Evolutionary conservation across 2,329 filamentous ascomycete genomes (phyloP), one percentile per base, ranked within the genome.

Genomic region (Phaeosphaeria sp.): DNA sequence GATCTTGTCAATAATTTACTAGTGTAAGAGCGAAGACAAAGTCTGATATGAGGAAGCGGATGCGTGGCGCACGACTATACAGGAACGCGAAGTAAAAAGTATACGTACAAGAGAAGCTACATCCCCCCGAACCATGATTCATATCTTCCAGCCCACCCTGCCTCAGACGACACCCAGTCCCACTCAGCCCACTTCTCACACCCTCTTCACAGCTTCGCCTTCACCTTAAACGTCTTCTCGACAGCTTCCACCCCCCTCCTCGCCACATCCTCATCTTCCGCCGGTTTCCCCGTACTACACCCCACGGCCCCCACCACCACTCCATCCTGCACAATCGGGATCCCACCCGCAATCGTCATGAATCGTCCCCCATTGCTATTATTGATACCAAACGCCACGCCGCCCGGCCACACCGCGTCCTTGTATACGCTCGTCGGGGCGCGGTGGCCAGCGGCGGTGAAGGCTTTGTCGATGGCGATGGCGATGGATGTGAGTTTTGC

Each of bases 381-480:
- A 45, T 82, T 80, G 40, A 83, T 82, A 17, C 83, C 82, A 60
- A 80, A 86, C 0, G 81, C 83, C 1, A 77, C 71, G 0, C 84
- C 83, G 6, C 84, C 84, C 5, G 84, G 83, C 75, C 81, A 80
- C 20, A 85, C 83, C 42, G 76, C 78, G 59, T 84, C 83, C 55
- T 83, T 83, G 71, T 86, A 86, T 2, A 77, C 74, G 21, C 80
- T 79, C 0, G 84, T 86, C 0, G 83, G 82, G 4, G 78, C 73
- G 20, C 79, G 75, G 71, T 86, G 84, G 17, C 84, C 84, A 1
- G 84, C 82, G 3, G 84, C 84, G 2, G 84, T 86, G 67, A 85
- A 86, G 17, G 84, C 84, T 61, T 86, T 84, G 49, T 89, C 87
- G 15, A 91, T 89, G 0, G 86, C 83, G 69, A 89, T 83, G 72